Conservation (phyloP, 2,329 filamentous ascomycete genomes). For the Teratosphaeria destructans region DNA sequence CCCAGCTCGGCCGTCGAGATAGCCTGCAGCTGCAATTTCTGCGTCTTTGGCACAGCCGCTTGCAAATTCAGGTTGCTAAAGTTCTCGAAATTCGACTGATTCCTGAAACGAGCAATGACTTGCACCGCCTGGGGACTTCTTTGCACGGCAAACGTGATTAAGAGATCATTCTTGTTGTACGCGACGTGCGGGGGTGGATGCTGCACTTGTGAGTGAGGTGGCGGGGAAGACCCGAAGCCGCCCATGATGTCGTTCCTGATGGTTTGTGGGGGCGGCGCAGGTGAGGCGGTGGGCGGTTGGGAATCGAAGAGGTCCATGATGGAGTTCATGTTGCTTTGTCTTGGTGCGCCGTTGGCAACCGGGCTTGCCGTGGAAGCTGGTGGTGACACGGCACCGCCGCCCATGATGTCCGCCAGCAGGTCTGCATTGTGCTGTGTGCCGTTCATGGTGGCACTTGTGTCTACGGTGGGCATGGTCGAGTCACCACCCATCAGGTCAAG, state of each 20-base stretch:
- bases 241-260: conserved; percentile 33
- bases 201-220: conserved; percentile 28
- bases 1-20: conserved; percentile 73
- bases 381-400: conserved; percentile 47
- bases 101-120: conserved; percentile 73
- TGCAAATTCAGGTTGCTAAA: conserved; percentile 75
- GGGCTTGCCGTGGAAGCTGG: conserved; percentile 33
- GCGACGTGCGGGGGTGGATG: conserved; percentile 50
- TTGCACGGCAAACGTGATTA: conserved; percentile 73
- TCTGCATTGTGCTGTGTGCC: conserved; percentile 63
- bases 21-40: conserved; percentile 83
- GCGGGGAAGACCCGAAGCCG: conserved; percentile 37
- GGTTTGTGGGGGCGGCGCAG: conserved; percentile 22
- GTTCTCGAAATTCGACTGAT: conserved; percentile 46
- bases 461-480: conserved; percentile 50
- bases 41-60: conserved; percentile 90
- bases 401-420: conserved; percentile 82
- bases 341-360: conserved; percentile 12
- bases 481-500: conserved; percentile 80
- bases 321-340: conserved; percentile 36
- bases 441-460: conserved; percentile 45
- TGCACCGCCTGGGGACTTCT: conserved; percentile 72
- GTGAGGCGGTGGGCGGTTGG: conserved; percentile 17
- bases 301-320: conserved; percentile 86
- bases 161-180: conserved; percentile 78